phyloP scores from a whole-genome alignment of 2,329 filamentous ascomycete genomes.

The Colletotrichum endophyticum region DNA sequence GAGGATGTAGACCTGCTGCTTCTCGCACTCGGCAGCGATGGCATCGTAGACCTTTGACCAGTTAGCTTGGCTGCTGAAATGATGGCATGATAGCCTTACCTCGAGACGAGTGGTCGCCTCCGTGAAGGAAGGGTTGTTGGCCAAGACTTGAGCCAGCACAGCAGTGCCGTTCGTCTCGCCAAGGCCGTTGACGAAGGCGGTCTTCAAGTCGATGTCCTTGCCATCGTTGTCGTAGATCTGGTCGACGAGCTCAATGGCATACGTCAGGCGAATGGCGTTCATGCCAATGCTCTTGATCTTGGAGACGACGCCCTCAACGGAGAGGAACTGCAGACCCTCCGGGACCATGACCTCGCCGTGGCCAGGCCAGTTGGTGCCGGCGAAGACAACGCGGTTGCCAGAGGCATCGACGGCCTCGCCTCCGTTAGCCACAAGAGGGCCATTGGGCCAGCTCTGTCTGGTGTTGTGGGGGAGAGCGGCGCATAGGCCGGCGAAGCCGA shows the following conservation, averaged over 20 bases:
- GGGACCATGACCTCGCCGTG: constrained; percentile 68
- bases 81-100: constrained; percentile 30
- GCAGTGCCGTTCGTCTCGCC: constrained; percentile 58
- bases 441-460: constrained; percentile 41
- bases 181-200: constrained; percentile 48
- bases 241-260: constrained; percentile 69
- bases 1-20: constrained; percentile 61
- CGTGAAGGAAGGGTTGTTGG: constrained; percentile 62
- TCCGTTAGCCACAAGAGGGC: constrained; percentile 45
- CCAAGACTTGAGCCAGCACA: constrained; percentile 56
- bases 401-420: constrained; percentile 47
- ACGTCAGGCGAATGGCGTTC: constrained; percentile 68
- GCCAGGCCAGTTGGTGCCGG: constrained; percentile 67
- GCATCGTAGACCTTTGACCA: constrained; percentile 54
- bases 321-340: constrained; percentile 67
- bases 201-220: constrained; percentile 48
- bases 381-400: constrained; percentile 51
- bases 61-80: background rate
- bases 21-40: constrained; percentile 61
- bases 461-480: constrained; percentile 2
- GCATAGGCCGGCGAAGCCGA: constrained; percentile 19
- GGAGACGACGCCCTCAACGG: constrained; percentile 56
- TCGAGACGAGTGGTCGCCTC: constrained; percentile 58
- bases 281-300: constrained; percentile 65
- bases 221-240: constrained; percentile 56